Evolutionary conservation across 202 grass and related monocot genomes (phyloP).

Genomic region (Cymbopogon flexuosus): DNA sequence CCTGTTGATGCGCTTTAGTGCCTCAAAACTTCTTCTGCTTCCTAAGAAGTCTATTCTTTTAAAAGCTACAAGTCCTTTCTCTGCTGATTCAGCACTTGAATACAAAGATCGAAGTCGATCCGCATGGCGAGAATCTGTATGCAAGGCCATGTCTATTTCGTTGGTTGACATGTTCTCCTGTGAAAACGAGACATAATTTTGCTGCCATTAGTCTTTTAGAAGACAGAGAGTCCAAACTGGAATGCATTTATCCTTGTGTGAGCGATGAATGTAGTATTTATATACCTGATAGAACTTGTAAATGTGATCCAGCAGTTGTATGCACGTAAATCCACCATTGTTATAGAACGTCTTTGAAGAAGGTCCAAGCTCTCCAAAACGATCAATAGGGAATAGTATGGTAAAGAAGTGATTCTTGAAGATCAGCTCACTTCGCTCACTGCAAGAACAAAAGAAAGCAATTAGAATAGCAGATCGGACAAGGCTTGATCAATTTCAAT

Average conservation of each 20-base stretch:
- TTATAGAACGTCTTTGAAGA: slow-evolving; percentile 81
- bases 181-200: slow-evolving; percentile 1
- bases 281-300: slow-evolving; percentile 90
- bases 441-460: slow-evolving; percentile 30
- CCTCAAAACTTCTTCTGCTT: slow-evolving; percentile 84
- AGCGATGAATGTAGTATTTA: not conserved
- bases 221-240: not conserved
- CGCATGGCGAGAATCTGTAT: slow-evolving; percentile 86
- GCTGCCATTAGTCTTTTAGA: not conserved
- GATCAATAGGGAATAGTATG: slow-evolving; percentile 87
- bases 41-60: slow-evolving; percentile 88
- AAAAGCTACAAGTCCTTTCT: slow-evolving; percentile 54
- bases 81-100: slow-evolving; percentile 56
- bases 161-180: slow-evolving; percentile 79
- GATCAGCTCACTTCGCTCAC: slow-evolving; percentile 77
- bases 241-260: too few species aligned
- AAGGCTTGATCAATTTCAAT: not conserved
- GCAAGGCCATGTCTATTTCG: slow-evolving; percentile 70
- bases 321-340: slow-evolving; percentile 69
- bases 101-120: slow-evolving; percentile 78
- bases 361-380: slow-evolving; percentile 82
- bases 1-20: slow-evolving; percentile 67
- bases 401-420: slow-evolving; percentile 93
- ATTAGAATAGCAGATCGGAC: slow-evolving; percentile 5
- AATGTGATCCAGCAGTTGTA: slow-evolving; percentile 69